phyloP scores from a whole-genome alignment of 2,329 filamentous ascomycete species.

The Claviceps africana region DNA sequence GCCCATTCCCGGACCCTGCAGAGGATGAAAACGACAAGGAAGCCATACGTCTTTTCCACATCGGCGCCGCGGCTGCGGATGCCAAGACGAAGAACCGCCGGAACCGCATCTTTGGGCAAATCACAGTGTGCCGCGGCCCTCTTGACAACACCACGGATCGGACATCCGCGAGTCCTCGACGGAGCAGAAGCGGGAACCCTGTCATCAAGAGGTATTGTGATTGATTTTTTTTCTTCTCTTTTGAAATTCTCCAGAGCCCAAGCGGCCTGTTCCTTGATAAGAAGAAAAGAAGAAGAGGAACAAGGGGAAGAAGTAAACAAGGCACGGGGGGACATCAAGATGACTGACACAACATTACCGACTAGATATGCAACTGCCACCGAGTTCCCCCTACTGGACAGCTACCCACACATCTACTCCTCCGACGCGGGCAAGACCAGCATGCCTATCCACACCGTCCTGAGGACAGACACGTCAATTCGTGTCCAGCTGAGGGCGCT shows the following conservation, averaged over 20 bases:
- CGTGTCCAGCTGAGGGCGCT: conserved; percentile 52
- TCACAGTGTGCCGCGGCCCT: conserved; percentile 13
- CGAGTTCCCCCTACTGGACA: conserved; percentile 54
- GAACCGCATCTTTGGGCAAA: conserved; percentile 17
- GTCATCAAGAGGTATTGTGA: conserved; percentile 15
- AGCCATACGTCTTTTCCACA: conserved; percentile 19
- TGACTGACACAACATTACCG: not conserved
- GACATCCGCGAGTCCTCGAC: conserved; percentile 5
- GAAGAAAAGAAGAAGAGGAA: too few relatives aligned
- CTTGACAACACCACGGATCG: conserved; percentile 3
- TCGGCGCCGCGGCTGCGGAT: conserved; percentile 9
- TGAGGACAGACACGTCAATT: conserved; percentile 66
- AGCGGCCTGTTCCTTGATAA: too few relatives aligned
- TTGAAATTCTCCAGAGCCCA: too few relatives aligned
- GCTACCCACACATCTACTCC: conserved; percentile 65
- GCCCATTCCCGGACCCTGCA: conserved; percentile 27
- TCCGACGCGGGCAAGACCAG: conserved; percentile 20
- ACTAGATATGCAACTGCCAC: conserved; percentile 5
- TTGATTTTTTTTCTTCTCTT: not conserved
- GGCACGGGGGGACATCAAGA: not conserved
- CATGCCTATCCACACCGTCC: conserved; percentile 35
- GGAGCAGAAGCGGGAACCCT: conserved; percentile 14
- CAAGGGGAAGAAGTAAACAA: too few relatives aligned
- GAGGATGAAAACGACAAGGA: conserved; percentile 16
- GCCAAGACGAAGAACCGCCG: conserved; percentile 5